Percentiles rank a stretch among this genome's conserved stretches.
These are phyloP conservation scores for Coelastrella sp. DNA, from an alignment of 139 green algal genomes.

Conservation along the genomic window DNA sequence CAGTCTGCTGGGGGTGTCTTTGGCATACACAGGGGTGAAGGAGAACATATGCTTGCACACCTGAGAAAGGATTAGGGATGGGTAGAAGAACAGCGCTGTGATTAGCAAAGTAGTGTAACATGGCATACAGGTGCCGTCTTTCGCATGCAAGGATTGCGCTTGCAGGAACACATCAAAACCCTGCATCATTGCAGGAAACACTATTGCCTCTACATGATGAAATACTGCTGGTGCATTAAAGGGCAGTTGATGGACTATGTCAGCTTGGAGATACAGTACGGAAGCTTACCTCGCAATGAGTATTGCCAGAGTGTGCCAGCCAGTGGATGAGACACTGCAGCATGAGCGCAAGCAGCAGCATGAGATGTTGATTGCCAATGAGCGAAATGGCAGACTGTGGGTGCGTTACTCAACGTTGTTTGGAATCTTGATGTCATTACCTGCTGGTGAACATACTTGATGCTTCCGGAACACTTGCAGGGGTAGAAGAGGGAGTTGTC, in stretches of 20 bases:
- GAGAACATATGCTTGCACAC: slow-evolving; percentile 73
- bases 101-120: no score
- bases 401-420: no score
- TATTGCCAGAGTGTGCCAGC: slow-evolving; percentile 70
- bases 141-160: no score
- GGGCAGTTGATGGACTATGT: not conserved
- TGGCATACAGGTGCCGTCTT: no score
- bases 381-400: no score
- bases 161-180: no score
- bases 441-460: slow-evolving; percentile 77
- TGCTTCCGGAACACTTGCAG: slow-evolving; percentile 75
- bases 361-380: no score
- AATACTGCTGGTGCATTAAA: not conserved
- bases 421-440: no score
- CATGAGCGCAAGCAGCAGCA: not conserved
- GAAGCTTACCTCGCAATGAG: slow-evolving; percentile 66
- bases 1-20: slow-evolving; percentile 61
- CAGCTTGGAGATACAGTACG: not conserved
- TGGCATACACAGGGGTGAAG: slow-evolving; percentile 74
- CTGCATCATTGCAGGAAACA: no score
- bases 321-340: slow-evolving; percentile 69
- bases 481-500: slow-evolving; percentile 69
- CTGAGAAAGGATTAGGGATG: no score
- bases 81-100: no score
- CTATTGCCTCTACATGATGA: no score